Conservation (phyloP, 202 grass and related monocot genomes). For the Elaeis oleifera region DNA sequence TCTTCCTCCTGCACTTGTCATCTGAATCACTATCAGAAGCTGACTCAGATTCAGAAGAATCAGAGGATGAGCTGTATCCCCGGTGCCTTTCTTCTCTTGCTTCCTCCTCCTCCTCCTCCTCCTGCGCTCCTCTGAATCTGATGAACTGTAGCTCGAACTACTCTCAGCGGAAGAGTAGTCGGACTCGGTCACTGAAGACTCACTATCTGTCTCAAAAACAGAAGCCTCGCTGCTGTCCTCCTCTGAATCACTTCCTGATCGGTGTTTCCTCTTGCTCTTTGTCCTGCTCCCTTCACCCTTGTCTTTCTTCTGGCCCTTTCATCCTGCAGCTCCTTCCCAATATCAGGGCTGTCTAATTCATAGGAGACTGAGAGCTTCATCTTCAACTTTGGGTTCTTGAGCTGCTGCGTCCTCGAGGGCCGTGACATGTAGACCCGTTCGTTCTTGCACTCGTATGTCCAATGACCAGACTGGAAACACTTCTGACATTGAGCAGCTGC, state of each 20-base stretch:
- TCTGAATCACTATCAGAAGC: constrained; percentile 49
- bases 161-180: constrained; percentile 50
- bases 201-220: constrained; percentile 50
- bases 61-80: constrained; percentile 38
- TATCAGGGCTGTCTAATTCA: constrained; percentile 53
- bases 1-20: constrained; percentile 38
- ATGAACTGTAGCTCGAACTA: constrained; percentile 56
- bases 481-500: constrained; percentile 57
- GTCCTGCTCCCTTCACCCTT: constrained; percentile 19
- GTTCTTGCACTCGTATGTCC: constrained; percentile 83
- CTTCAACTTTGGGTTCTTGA: constrained; percentile 73
- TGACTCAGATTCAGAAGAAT: constrained; percentile 43
- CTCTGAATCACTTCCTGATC: constrained; percentile 42
- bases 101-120: constrained; percentile 31
- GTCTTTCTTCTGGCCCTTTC: constrained; percentile 37
- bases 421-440: constrained; percentile 61
- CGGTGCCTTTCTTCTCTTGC: constrained; percentile 50
- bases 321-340: constrained; percentile 36
- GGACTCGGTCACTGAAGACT: constrained; percentile 35
- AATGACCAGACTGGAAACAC: constrained; percentile 69
- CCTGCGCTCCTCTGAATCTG: constrained; percentile 54
- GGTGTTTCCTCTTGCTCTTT: constrained; percentile 62
- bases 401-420: constrained; percentile 46
- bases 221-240: constrained; percentile 41
- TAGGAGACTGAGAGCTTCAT: constrained; percentile 28